A percentile compares a stretch with the other conserved stretches of the same genome.
Conservation (phyloP, 75 land plant genomes). For the Pseudotsuga menziesii region DNA sequence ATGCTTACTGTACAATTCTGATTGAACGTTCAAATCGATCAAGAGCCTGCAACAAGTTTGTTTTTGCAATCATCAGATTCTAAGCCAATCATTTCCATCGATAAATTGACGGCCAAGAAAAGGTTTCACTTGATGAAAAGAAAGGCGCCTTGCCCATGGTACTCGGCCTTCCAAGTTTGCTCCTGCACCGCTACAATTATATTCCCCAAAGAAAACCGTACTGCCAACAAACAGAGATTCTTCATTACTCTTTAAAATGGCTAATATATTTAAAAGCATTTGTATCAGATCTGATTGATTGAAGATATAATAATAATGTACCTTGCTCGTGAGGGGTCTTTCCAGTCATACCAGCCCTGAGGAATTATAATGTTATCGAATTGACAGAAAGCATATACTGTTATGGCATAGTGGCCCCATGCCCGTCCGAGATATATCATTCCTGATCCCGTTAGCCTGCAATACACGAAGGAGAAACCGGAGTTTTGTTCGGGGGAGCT, state of each 20-base stretch:
- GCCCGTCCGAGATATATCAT: conserved; percentile 27
- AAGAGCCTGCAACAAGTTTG: too few species aligned
- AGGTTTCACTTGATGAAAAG: conserved; percentile 40
- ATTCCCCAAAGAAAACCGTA: conserved; percentile 72
- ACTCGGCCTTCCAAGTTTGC: conserved; percentile 42
- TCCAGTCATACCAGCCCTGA: conserved; percentile 23
- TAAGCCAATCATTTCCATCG: conserved; percentile 67
- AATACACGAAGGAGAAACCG: conserved; percentile 22
- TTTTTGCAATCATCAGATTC: conserved; percentile 2
- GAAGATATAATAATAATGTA: conserved; percentile 9
- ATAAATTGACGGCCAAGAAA: conserved; percentile 46
- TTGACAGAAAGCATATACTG: conserved; percentile 13
- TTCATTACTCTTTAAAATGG: background rate
- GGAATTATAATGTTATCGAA: conserved; percentile 23
- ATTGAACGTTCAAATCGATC: too few species aligned
- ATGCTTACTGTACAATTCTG: too few species aligned
- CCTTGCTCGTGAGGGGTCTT: conserved; percentile 21
- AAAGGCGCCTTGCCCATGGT: conserved; percentile 52
- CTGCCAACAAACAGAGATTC: conserved; percentile 23
- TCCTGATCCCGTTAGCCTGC: conserved; percentile 16
- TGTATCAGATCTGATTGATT: conserved; percentile 4
- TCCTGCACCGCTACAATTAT: conserved; percentile 59
- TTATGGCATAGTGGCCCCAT: conserved; percentile 20
- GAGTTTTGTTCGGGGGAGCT: background rate
- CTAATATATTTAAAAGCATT: background rate